Percentiles rank a stretch among this genome's conserved stretches.
Evolutionary conservation across 495 filamentous ascomycete genomes (phyloP).

Genomic region (Trichoderma erinaceum): DNA sequence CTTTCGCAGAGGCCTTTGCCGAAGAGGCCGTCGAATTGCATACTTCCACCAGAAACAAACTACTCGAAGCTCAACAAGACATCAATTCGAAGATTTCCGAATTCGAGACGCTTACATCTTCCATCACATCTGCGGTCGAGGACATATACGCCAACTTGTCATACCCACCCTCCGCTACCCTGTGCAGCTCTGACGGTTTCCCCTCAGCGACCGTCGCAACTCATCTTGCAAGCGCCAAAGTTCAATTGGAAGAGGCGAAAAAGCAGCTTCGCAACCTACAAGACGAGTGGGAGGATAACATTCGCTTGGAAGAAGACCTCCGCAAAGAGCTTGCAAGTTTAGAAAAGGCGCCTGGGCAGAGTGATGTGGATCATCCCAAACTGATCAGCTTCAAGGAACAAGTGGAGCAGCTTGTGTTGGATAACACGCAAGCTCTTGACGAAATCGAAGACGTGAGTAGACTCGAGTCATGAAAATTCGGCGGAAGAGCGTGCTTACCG

Average conservation of each 20-base stretch:
- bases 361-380: not conserved
- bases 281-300: not conserved
- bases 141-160: not conserved
- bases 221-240: not conserved
- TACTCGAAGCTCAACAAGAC: not conserved
- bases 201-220: not conserved
- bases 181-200: not conserved
- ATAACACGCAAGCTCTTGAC: not conserved
- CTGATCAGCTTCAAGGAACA: not conserved
- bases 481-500: not conserved
- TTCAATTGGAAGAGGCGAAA: not conserved
- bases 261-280: not conserved
- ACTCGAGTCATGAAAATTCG: not conserved
- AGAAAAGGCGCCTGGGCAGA: not conserved
- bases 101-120: not conserved
- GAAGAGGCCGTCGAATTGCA: not conserved
- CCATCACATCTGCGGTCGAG: not conserved
- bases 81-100: not conserved
- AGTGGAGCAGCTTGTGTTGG: not conserved
- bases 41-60: not conserved
- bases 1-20: not conserved
- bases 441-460: not conserved
- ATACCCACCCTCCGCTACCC: not conserved
- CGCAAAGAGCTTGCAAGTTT: not conserved
- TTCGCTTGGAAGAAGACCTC: not conserved